Evolutionary conservation across 106 monocot genomes (phyloP), one percentile per base, ranked within the genome.

Genomic region (Dactylorhiza incarnata): DNA sequence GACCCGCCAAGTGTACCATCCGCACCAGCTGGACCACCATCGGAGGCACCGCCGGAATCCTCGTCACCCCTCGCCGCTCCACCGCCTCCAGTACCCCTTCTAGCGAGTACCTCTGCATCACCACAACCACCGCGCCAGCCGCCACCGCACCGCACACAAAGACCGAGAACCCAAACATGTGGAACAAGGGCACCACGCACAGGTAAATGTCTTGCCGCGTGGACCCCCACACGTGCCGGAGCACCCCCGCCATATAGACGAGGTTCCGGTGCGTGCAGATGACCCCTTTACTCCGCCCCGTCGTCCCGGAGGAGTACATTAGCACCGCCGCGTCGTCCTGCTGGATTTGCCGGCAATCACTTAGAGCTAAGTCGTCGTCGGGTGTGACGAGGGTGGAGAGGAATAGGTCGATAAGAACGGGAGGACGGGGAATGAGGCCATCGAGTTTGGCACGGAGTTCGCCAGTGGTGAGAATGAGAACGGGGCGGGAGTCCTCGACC

Each of bases 261-360:
- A 89, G 81, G 58, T 83, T 88, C 4, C 79, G 62, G 76, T 95
- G 92, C 3, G 89, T 81, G 75, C 76, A 74, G 3, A 81, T 75
- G 9, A 89, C 95, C 0, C 86, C 95, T 73, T 95, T 95, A 74
- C 86, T 84, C 78, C 70, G 79, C 22, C 95, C 95, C 12, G 95
- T 92, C 17, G 95, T 95, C 29, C 95, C 95, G 9, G 92, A 95
- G 0, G 95, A 92, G 86, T 90, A 92, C 86, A 95, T 82, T 5
- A 92, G 71, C 19, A 81, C 82, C 14, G 95, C 95, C 12, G 84
- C 29, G 25, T 89, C 87, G 14, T 10, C 37, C 3, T 3, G 3
- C 1, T 37, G 3, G 1, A 37, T 37, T 37, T 15, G 12, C 17
- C 73, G 49, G 50, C 73, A 80, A 3, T 45, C 15, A 4, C 46